phyloP scores from a whole-genome alignment of 305 asterid genomes.

The Fraxinus greggii region DNA sequence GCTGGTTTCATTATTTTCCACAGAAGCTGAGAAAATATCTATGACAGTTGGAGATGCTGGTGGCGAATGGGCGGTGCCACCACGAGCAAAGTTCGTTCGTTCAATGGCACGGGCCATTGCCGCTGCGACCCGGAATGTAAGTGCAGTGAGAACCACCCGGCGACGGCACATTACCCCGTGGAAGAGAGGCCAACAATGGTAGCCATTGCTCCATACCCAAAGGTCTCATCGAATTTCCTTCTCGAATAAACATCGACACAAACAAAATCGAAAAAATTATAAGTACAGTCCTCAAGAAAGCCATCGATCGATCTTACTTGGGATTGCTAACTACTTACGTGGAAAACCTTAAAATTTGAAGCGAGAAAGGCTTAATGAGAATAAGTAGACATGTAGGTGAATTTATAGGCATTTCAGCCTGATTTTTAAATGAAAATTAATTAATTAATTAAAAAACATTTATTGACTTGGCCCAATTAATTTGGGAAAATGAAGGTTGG shows the following conservation, averaged over 20 bases:
- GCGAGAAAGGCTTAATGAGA: neutral
- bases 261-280: slow-evolving; percentile 2
- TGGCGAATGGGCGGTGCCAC: neutral
- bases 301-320: slow-evolving; percentile 1
- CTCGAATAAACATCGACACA: neutral
- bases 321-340: neutral
- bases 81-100: slow-evolving; percentile 21
- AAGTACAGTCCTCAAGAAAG: neutral
- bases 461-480: neutral
- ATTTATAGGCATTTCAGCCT: slow-evolving; percentile 15
- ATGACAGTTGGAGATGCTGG: neutral
- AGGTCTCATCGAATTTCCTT: slow-evolving; percentile 14
- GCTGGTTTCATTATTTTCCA: neutral
- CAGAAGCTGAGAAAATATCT: neutral
- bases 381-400: neutral
- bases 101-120: slow-evolving; percentile 14
- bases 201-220: slow-evolving; percentile 19
- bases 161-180: slow-evolving; percentile 23
- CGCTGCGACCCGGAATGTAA: slow-evolving; percentile 23
- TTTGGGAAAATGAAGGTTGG: neutral
- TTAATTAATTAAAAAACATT: neutral
- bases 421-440: neutral
- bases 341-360: neutral
- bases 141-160: slow-evolving; percentile 25
- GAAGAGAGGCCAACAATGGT: slow-evolving; percentile 23